Conservation (phyloP, 192 early-diverging fungal genomes). For the Neocallimastix lanati region DNA sequence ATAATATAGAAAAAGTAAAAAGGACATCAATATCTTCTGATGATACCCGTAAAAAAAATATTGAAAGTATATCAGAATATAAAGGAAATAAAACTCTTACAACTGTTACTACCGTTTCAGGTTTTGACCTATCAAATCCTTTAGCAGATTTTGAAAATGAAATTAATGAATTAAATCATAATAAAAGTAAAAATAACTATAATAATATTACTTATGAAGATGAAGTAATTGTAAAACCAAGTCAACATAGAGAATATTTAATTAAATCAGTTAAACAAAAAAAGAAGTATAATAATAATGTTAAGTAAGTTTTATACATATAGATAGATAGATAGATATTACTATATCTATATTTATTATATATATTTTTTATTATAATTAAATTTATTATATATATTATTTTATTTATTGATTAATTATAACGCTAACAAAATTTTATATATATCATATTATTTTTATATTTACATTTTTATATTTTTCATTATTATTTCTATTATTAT, state of each 20-base stretch:
- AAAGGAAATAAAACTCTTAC: background rate
- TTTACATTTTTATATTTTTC: too few relatives aligned
- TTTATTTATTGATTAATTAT: too few relatives aligned
- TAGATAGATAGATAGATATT: too few relatives aligned
- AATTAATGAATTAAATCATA: background rate
- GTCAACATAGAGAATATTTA: background rate
- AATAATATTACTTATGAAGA: background rate
- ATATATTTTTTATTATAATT: too few relatives aligned
- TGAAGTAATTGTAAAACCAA: background rate
- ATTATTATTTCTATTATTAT: too few relatives aligned
- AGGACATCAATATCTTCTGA: background rate
- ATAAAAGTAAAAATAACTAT: background rate
- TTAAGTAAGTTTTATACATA: background rate
- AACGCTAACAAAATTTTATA: too few relatives aligned
- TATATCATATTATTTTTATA: too few relatives aligned
- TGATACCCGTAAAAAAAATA: background rate
- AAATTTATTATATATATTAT: too few relatives aligned
- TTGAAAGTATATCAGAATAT: background rate
- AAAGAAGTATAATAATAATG: background rate
- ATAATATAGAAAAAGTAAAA: background rate
- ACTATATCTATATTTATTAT: too few relatives aligned
- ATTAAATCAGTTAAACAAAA: background rate
- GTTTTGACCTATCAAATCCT: background rate
- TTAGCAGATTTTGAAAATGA: background rate
- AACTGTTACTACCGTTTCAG: background rate